Conservation (phyloP, 2,329 filamentous ascomycete genomes). For the Claviceps digitariae region DNA sequence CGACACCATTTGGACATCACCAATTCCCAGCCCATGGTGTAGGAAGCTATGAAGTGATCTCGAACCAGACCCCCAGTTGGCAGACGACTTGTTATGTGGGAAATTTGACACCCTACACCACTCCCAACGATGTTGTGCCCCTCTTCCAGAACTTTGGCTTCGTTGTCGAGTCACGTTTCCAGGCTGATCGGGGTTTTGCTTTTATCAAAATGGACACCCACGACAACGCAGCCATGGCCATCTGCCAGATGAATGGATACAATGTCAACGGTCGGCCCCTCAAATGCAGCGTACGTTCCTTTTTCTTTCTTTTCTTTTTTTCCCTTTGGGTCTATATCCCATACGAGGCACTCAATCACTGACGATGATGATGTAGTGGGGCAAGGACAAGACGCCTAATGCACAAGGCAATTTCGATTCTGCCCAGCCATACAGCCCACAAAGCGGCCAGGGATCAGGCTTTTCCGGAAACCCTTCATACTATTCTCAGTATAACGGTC, state of each 20-base stretch:
- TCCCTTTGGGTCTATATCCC: slow-evolving; percentile 12
- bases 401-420: slow-evolving; percentile 55
- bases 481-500: slow-evolving; percentile 89
- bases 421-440: slow-evolving; percentile 56
- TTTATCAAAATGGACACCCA: slow-evolving; percentile 99
- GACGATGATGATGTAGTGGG: slow-evolving; percentile 53
- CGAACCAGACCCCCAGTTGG: slow-evolving; percentile 90
- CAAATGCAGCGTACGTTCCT: slow-evolving; percentile 85
- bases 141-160: slow-evolving; percentile 98
- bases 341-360: not conserved
- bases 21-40: slow-evolving; percentile 96
- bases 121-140: slow-evolving; percentile 90
- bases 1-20: slow-evolving; percentile 90
- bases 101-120: slow-evolving; percentile 94
- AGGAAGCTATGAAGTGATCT: slow-evolving; percentile 95
- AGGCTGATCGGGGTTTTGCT: slow-evolving; percentile 92
- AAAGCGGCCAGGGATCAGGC: slow-evolving; percentile 56
- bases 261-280: slow-evolving; percentile 93
- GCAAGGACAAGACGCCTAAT: slow-evolving; percentile 91
- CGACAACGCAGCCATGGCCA: slow-evolving; percentile 95
- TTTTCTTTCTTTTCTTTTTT: not conserved
- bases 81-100: slow-evolving; percentile 98
- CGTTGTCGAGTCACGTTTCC: slow-evolving; percentile 93
- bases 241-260: slow-evolving; percentile 95
- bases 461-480: slow-evolving; percentile 74